These are phyloP conservation scores for Rhodotorula sp. DNA, from an alignment of 1,284 basidiomycete species.

Conservation along the genomic window DNA sequence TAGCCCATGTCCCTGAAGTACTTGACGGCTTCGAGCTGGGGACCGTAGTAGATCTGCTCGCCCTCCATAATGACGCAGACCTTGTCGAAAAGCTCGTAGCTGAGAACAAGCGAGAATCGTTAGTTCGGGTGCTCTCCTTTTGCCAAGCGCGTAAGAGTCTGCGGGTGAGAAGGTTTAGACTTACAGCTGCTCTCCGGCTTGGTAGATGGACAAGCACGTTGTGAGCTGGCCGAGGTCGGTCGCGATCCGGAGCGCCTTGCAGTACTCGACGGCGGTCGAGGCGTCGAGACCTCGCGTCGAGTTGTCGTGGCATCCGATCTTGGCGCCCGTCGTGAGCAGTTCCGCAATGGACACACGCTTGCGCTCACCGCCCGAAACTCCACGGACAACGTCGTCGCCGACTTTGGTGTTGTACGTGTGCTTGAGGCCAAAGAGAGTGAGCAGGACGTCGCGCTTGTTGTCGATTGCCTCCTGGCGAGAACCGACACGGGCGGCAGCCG, in stretches of 20 bases:
- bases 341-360: conserved; percentile 61
- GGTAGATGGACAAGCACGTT: conserved; percentile 54
- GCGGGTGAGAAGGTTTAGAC: background rate
- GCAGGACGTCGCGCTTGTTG: conserved; percentile 39
- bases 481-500: conserved; percentile 25
- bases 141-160: no score
- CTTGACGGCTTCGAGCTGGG: conserved; percentile 66
- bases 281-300: conserved; percentile 73
- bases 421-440: conserved; percentile 46
- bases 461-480: conserved; percentile 30
- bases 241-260: conserved; percentile 52
- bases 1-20: conserved; percentile 80
- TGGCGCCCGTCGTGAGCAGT: conserved; percentile 45
- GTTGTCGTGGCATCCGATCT: conserved; percentile 52
- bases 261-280: conserved; percentile 59
- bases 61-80: conserved; percentile 67
- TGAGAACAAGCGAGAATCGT: background rate
- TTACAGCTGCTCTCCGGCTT: conserved; percentile 46
- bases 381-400: conserved; percentile 59
- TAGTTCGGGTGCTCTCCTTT: conserved; percentile 53
- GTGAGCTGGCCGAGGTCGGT: conserved; percentile 46
- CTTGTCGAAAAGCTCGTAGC: conserved; percentile 59
- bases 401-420: conserved; percentile 61
- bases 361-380: conserved; percentile 58
- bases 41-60: conserved; percentile 65